Evolutionary conservation across 2,329 filamentous ascomycete species (phyloP).

Genomic region (Alternaria rosae): DNA sequence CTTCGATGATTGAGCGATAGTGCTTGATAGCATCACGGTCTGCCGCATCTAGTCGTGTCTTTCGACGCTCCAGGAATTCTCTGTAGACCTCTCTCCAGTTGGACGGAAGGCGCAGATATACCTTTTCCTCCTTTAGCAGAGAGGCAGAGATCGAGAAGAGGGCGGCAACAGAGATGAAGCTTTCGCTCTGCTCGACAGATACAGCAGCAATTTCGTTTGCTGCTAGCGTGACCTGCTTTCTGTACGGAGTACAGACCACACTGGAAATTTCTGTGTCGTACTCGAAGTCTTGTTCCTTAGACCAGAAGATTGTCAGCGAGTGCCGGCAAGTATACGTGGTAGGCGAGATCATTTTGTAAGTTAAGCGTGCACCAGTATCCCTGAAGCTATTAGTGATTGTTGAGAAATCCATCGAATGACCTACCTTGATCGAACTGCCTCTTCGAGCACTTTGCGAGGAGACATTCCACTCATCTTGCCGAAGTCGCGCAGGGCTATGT

Average conservation of each 20-base stretch:
- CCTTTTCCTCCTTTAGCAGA: conserved; percentile 85
- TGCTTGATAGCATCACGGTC: conserved; percentile 74
- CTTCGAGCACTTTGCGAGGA: conserved; percentile 80
- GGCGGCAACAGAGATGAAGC: conserved; percentile 80
- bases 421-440: conserved; percentile 83
- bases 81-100: conserved; percentile 86
- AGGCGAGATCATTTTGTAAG: conserved; percentile 74
- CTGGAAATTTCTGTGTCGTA: conserved; percentile 53
- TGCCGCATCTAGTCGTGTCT: conserved; percentile 70
- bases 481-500: conserved; percentile 78
- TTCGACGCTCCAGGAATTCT: conserved; percentile 76
- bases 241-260: conserved; percentile 55
- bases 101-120: conserved; percentile 77
- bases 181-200: conserved; percentile 81
- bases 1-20: conserved; percentile 73
- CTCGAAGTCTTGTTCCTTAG: conserved; percentile 69
- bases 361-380: conserved; percentile 73
- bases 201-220: conserved; percentile 80
- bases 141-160: conserved; percentile 81
- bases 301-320: conserved; percentile 78
- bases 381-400: conserved; percentile 51
- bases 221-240: conserved; percentile 66
- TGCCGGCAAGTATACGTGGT: conserved; percentile 79
- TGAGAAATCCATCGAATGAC: conserved; percentile 8
- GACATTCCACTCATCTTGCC: conserved; percentile 80